phyloP scores from a whole-genome alignment of 2,329 filamentous ascomycete genomes.

The Pseudonectria buxi region DNA sequence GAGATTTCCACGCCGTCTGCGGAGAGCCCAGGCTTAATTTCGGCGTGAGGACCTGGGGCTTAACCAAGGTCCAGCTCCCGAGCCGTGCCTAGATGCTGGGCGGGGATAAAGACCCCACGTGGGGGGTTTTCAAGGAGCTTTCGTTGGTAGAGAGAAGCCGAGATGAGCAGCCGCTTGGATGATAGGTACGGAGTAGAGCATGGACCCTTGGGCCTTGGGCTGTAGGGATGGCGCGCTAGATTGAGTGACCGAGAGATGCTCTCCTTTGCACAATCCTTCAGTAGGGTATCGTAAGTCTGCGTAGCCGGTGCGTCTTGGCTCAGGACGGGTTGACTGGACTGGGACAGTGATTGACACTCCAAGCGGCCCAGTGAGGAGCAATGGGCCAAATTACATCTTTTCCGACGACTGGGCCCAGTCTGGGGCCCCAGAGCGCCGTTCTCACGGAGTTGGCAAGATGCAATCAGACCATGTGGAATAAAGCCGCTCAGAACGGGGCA shows the following conservation, averaged over 20 bases:
- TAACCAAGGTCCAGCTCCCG: too few species aligned
- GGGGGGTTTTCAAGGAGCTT: background rate
- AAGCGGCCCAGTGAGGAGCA: slow-evolving; percentile 15
- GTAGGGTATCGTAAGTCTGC: slow-evolving; percentile 3
- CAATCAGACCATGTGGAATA: too few species aligned
- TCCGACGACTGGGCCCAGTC: too few species aligned
- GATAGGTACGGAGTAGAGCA: too few species aligned
- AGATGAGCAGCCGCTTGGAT: slow-evolving; percentile 15
- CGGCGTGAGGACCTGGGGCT: too few species aligned
- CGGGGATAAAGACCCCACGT: background rate
- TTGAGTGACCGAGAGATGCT: slow-evolving; percentile 2
- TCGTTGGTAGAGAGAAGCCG: slow-evolving; percentile 6
- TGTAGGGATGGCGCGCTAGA: background rate
- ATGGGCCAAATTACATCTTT: slow-evolving; percentile 5
- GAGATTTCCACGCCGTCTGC: too few species aligned
- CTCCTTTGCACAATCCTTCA: too few species aligned
- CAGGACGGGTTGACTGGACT: slow-evolving; percentile 4
- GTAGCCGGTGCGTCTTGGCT: background rate
- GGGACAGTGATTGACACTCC: slow-evolving; percentile 3
- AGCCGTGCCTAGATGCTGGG: background rate
- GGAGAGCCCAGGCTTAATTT: too few species aligned
- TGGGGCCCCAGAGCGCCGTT: too few species aligned
- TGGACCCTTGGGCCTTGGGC: too few species aligned
- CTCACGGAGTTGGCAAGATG: too few species aligned
- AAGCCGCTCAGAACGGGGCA: too few species aligned